A percentile compares a stretch with the other conserved stretches of the same genome.
Evolutionary conservation across 2,329 filamentous ascomycete genomes (phyloP).

Genomic region (Phialophora chinensis): DNA sequence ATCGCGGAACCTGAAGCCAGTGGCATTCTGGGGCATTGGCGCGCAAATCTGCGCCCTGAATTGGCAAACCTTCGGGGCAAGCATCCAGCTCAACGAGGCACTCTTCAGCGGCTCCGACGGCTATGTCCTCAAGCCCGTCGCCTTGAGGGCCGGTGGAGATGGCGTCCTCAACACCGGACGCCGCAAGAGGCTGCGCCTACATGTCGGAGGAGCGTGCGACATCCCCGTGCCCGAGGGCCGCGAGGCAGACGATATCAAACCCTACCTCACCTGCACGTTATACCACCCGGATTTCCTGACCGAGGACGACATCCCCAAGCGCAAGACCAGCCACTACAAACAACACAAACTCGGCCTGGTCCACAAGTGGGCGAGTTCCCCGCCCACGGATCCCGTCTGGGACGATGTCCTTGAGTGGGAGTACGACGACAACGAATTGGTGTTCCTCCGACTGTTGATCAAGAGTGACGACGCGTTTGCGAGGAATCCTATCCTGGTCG

Average conservation of each 20-base stretch:
- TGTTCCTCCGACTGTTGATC: constrained; percentile 38
- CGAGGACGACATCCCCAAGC: constrained; percentile 31
- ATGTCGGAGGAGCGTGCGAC: constrained; percentile 36
- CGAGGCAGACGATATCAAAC: constrained; percentile 35
- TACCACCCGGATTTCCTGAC: constrained; percentile 34
- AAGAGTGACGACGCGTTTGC: constrained; percentile 40
- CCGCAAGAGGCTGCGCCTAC: constrained; percentile 34
- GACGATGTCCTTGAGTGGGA: constrained; percentile 38
- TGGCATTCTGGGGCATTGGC: constrained; percentile 37
- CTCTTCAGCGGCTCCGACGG: constrained; percentile 39
- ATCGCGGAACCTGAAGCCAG: constrained; percentile 37
- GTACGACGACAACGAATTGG: constrained; percentile 38
- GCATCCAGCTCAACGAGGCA: constrained; percentile 39
- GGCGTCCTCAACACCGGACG: constrained; percentile 27
- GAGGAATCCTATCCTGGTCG: constrained; percentile 36
- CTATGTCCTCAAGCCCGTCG: constrained; percentile 37
- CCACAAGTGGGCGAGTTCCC: constrained; percentile 30
- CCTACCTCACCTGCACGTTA: constrained; percentile 39
- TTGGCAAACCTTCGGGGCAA: constrained; percentile 39
- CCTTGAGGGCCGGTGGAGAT: constrained; percentile 32
- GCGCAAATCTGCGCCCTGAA: constrained; percentile 39
- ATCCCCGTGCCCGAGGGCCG: constrained; percentile 35
- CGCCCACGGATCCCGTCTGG: constrained; percentile 37
- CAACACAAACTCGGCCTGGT: constrained; percentile 38
- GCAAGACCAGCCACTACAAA: constrained; percentile 37